Conservation (phyloP, 768 basidiomycete genomes). For the Punctularia strigosozonata region DNA sequence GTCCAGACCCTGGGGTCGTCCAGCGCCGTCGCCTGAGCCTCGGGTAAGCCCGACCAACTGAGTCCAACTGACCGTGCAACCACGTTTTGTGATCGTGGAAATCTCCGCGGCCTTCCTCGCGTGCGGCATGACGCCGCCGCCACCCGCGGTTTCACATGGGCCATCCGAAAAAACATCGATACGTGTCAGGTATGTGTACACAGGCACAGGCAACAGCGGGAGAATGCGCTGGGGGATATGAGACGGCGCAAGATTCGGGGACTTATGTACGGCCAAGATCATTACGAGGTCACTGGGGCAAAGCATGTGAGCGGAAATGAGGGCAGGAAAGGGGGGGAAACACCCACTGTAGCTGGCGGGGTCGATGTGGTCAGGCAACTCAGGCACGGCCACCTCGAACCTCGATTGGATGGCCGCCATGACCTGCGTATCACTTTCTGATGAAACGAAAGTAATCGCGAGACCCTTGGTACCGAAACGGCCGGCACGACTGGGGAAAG, state of each 20-base stretch:
- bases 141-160: too few relatives aligned
- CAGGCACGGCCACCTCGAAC: slow-evolving; percentile 95
- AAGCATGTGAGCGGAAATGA: not conserved
- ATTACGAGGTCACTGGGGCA: slow-evolving; percentile 28
- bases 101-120: too few relatives aligned
- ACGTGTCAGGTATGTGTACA: slow-evolving; percentile 20
- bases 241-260: too few relatives aligned
- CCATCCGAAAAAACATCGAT: too few relatives aligned
- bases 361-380: slow-evolving; percentile 89
- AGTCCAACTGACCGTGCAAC: too few relatives aligned
- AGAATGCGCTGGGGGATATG: too few relatives aligned
- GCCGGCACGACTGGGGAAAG: slow-evolving; percentile 82
- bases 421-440: slow-evolving; percentile 86
- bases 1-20: too few relatives aligned
- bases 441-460: slow-evolving; percentile 92
- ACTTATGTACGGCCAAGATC: too few relatives aligned
- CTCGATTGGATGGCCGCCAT: slow-evolving; percentile 90
- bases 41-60: too few relatives aligned
- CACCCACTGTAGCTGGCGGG: slow-evolving; percentile 89
- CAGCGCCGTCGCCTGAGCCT: too few relatives aligned
- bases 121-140: too few relatives aligned
- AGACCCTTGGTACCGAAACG: slow-evolving; percentile 99
- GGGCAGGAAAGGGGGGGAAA: not conserved
- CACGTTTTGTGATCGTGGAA: too few relatives aligned
- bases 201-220: not conserved